phyloP scores from a whole-genome alignment of 176 grass and related monocot genomes.

The Oryza rufipogon region DNA sequence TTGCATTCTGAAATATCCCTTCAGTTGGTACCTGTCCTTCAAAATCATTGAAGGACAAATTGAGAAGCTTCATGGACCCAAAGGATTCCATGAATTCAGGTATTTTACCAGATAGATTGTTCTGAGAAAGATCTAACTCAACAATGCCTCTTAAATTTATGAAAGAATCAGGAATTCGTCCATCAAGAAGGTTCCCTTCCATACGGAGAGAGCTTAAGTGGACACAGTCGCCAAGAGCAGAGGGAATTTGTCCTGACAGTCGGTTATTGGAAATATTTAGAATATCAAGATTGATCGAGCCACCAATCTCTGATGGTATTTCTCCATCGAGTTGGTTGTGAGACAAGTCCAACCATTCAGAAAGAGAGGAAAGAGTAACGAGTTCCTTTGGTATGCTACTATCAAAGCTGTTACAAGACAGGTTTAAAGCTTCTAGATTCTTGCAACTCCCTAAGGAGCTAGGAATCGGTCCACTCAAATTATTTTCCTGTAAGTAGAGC shows the following conservation, averaged over 20 bases:
- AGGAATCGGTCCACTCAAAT: constrained; percentile 32
- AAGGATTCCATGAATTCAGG: constrained; percentile 22
- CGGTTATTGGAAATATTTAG: constrained; percentile 38
- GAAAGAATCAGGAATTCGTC: constrained; percentile 35
- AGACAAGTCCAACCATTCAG: constrained; percentile 18
- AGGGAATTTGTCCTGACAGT: constrained; percentile 22
- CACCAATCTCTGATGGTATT: constrained; percentile 34
- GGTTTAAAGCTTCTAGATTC: not conserved
- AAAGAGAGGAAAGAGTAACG: constrained; percentile 14
- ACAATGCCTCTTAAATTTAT: not conserved
- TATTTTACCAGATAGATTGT: constrained; percentile 44
- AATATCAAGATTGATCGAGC: not conserved
- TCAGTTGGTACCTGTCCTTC: constrained; percentile 38
- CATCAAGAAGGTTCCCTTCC: constrained; percentile 35
- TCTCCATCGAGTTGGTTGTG: constrained; percentile 33
- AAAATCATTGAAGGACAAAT: constrained; percentile 46
- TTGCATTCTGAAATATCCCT: constrained; percentile 33
- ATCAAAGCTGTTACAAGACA: constrained; percentile 34
- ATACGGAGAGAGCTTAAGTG: constrained; percentile 29
- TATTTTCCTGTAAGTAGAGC: constrained; percentile 32
- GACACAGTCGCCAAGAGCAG: constrained; percentile 29
- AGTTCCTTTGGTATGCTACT: constrained; percentile 41
- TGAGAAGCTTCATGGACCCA: not conserved
- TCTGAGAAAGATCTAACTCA: constrained; percentile 29
- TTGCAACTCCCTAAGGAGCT: constrained; percentile 18